Evolutionary conservation across 2,329 filamentous ascomycete genomes (phyloP).

Genomic region (Chaetomium sp.): DNA sequence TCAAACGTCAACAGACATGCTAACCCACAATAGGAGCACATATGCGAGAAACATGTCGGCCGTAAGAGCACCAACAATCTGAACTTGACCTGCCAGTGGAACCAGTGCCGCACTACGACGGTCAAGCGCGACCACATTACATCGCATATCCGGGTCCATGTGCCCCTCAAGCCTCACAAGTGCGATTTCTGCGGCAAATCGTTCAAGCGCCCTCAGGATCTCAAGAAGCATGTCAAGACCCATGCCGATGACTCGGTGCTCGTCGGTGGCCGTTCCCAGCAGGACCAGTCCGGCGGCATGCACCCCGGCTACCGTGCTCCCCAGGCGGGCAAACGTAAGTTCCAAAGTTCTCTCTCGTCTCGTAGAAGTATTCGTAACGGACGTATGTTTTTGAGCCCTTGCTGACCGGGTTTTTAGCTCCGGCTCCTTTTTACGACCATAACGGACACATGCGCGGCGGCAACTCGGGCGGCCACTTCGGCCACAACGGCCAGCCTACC

Average conservation of each 20-base stretch:
- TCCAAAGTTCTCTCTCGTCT: background rate
- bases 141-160: slow-evolving; percentile 95
- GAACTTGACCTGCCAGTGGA: slow-evolving; percentile 96
- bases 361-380: background rate
- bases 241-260: slow-evolving; percentile 91
- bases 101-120: slow-evolving; percentile 88
- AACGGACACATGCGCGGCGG: slow-evolving; percentile 54
- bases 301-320: slow-evolving; percentile 47
- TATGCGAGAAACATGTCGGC: slow-evolving; percentile 96
- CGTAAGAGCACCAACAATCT: slow-evolving; percentile 99
- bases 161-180: slow-evolving; percentile 98
- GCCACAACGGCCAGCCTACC: slow-evolving; percentile 48
- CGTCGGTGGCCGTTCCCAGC: slow-evolving; percentile 38
- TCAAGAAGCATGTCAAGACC: slow-evolving; percentile 99
- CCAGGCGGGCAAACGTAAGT: slow-evolving; percentile 45
- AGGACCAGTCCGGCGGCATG: slow-evolving; percentile 47
- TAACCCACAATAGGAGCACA: slow-evolving; percentile 65
- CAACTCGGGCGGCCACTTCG: slow-evolving; percentile 44
- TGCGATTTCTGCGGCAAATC: slow-evolving; percentile 98
- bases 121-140: slow-evolving; percentile 99
- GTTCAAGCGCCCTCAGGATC: slow-evolving; percentile 96
- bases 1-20: background rate
- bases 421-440: slow-evolving; percentile 58
- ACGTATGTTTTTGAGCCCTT: slow-evolving; percentile 24
- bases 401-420: slow-evolving; percentile 42